phyloP scores from a whole-genome alignment of 768 basidiomycete genomes.

The Xerocomus potaroensis region DNA sequence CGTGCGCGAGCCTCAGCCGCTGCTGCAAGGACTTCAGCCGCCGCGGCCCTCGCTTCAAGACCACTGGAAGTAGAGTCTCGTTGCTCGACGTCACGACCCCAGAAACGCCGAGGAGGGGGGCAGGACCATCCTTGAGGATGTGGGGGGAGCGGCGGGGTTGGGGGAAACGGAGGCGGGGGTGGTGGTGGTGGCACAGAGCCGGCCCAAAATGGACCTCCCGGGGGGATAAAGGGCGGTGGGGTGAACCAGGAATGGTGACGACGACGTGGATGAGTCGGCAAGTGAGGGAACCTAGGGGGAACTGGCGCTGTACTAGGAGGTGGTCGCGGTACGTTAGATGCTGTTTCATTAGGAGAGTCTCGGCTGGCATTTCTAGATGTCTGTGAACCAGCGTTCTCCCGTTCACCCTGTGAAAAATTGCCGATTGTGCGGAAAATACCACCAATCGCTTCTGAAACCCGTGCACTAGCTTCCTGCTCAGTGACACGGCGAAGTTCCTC shows the following conservation, averaged over 20 bases:
- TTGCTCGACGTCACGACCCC: slow-evolving; percentile 8
- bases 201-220: slow-evolving; percentile 14
- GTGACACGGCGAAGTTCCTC: slow-evolving; percentile 43
- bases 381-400: slow-evolving; percentile 5
- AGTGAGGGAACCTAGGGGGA: slow-evolving; percentile 15
- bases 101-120: slow-evolving; percentile 21
- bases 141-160: no score
- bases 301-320: slow-evolving; percentile 7
- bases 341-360: neutral
- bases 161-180: neutral
- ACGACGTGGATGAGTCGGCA: slow-evolving; percentile 18
- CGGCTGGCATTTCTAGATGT: neutral
- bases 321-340: slow-evolving; percentile 5
- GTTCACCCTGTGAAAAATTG: slow-evolving; percentile 24
- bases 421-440: slow-evolving; percentile 55
- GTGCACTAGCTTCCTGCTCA: slow-evolving; percentile 62
- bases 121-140: slow-evolving; percentile 23
- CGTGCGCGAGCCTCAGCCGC: slow-evolving; percentile 15
- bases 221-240: slow-evolving; percentile 7
- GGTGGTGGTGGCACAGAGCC: slow-evolving; percentile 20
- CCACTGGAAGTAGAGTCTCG: neutral
- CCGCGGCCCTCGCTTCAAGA: slow-evolving; percentile 9
- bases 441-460: slow-evolving; percentile 60
- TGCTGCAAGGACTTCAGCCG: slow-evolving; percentile 14
- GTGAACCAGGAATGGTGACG: slow-evolving; percentile 25